Evolutionary conservation across 2,329 filamentous ascomycete species (phyloP), one percentile per base, ranked within the genome.

Genomic region (Didymosphaeria variabile): DNA sequence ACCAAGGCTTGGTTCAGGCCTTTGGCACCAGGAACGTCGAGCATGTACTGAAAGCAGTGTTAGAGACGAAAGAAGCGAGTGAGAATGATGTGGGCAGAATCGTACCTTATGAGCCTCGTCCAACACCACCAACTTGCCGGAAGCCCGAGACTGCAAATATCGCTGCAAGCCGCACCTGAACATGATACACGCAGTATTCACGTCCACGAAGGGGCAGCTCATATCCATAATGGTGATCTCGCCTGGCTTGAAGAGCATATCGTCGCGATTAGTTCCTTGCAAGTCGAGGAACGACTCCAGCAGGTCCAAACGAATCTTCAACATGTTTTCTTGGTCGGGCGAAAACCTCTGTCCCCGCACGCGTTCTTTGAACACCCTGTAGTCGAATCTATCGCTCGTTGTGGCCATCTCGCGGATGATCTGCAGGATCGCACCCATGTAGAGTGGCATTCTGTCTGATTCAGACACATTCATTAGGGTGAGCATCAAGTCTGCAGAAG

Each of bases 91-190:
- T 7, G 31, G 13, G 44, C 26, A 32, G 17, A 44, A 2, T 46
- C 58, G 53, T 74, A 86, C 85, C 68, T 93, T 93, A 72, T 95
- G 91, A 0, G 91, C 91, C 72, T 94, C 91, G 63, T 94, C 91
- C 0, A 94, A 80, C 0, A 90, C 90, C 15, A 94, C 77, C 40
- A 93, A 81, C 5, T 87, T 83, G 0, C 89, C 74, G 0, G 74
- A 66, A 0, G 67, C 64, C 1, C 32, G 36, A 12, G 68, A 69
- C 17, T 90, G 85, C 0, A 92, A 75, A 69, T 92, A 92, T 0
- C 91, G 77, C 2, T 83, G 83, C 1, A 94, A 80, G 21, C 87
- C 90, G 44, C 93, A 89, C 56, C 90, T 88, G 76, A 94, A 94
- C 0, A 94, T 79, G 0, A 86, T 82, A 69, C 91, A 94, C 0